Evolutionary conservation across 169 alveolate species (phyloP).

Genomic region (Cryptosporidium andersoni): DNA sequence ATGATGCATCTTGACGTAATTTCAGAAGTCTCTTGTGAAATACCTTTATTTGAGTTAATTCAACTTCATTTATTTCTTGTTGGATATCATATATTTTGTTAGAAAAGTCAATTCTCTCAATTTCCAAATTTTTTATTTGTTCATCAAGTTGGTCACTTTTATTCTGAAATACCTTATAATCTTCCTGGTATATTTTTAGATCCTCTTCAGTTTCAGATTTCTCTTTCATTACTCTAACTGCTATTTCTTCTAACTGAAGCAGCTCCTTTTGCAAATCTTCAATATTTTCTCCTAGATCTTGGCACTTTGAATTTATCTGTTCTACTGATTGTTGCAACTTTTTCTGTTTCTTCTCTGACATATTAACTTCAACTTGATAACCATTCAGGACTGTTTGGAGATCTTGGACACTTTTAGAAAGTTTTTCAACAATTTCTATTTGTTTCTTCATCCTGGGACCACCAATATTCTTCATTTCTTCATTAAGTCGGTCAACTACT

Average conservation of each 20-base stretch:
- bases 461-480: constrained; percentile 55
- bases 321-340: constrained; percentile 34
- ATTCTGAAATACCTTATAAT: constrained; percentile 45
- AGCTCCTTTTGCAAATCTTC: constrained; percentile 15
- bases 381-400: constrained; percentile 20
- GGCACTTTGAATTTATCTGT: constrained; percentile 4
- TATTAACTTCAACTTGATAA: constrained; percentile 44
- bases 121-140: constrained; percentile 73
- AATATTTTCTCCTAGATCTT: constrained; percentile 13
- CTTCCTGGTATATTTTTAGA: constrained; percentile 8
- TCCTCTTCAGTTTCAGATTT: constrained; percentile 48
- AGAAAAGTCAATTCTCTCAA: constrained; percentile 5
- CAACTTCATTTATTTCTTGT: constrained; percentile 44
- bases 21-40: constrained; percentile 58
- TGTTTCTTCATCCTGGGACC: constrained; percentile 51
- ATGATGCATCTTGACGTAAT: constrained; percentile 38
- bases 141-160: constrained; percentile 71
- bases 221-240: constrained; percentile 58
- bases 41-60: constrained; percentile 9
- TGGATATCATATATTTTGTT: constrained; percentile 9
- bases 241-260: constrained; percentile 64
- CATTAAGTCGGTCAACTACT: constrained; percentile 18
- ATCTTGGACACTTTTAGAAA: constrained; percentile 6
- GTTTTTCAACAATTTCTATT: constrained; percentile 22
- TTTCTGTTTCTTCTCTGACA: constrained; percentile 54